Base-by-base conservation (phyloP, 192 early-diverging fungal species). In the Pilaira anomala region DNA sequence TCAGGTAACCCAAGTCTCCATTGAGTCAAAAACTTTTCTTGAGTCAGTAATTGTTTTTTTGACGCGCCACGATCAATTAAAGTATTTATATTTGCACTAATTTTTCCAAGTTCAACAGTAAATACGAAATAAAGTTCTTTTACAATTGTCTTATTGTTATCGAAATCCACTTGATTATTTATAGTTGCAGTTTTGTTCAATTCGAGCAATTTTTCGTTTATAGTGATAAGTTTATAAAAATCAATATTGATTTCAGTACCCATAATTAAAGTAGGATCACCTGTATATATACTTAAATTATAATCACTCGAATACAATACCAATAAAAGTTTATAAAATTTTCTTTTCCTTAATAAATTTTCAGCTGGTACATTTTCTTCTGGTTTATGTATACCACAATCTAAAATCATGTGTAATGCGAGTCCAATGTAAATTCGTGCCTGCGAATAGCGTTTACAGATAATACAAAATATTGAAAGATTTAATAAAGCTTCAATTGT, bases 241-340 rank as follows among this genome's bases (percentile, higher is more conserved):
- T 76, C 74, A 42, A 76, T 59, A 26, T 70, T 62, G 14, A 44
- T 52, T 1, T 57, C 68, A 14, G 56, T 56, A 62, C 71, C 74
- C 1, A 68, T 62, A 9, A 76, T 25, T 16, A 58, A 41, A 3
- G 68, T 9, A 1, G 46, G 58, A 26, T 76, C 68, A 0, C 64
- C 68, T 4, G 65, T 62, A 40, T 71, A 76, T n/a, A 63, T 45
- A 7, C 48, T 29, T 0, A 42, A 13, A 1, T 19, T 54, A n/a
- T 66, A 50, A 21, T 76, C 74, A 36, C 68, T 67, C 36, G 71
- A 76, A 48, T 67, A 76, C 7, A 76, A 54, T 5, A 76, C 74
- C 42, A 76, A 46, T 24, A 67, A 63, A 1, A 67, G 29, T 33
- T 66, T 63, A 7, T 71, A n/a, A 29, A 67, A 67, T 8, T 71